phyloP scores from a whole-genome alignment of 768 basidiomycete genomes.

The Tylopilus sp. region DNA sequence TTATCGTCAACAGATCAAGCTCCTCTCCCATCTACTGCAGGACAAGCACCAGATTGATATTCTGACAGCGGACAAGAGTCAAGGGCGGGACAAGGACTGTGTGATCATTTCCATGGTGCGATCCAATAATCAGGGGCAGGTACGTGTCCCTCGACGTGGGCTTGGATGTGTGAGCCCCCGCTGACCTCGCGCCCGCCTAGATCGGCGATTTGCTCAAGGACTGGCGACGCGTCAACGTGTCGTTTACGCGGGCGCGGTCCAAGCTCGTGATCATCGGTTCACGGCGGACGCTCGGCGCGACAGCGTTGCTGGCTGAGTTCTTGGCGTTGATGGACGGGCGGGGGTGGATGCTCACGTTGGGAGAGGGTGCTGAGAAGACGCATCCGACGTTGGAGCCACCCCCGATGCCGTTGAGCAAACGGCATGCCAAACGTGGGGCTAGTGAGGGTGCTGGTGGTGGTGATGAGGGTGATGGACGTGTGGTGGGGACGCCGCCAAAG shows the following conservation, averaged over 20 bases:
- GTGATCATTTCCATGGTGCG: constrained; percentile 91
- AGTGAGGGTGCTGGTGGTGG: background rate
- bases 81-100: constrained; percentile 94
- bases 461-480: background rate
- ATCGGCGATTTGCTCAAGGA: constrained; percentile 92
- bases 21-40: constrained; percentile 64
- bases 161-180: no score
- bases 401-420: constrained; percentile 8
- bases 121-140: constrained; percentile 75
- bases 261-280: constrained; percentile 94
- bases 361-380: constrained; percentile 46
- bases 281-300: constrained; percentile 62
- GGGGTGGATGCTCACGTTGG: constrained; percentile 68
- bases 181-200: constrained; percentile 36
- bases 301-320: constrained; percentile 67
- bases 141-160: constrained; percentile 29
- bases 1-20: constrained; percentile 95
- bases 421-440: constrained; percentile 11
- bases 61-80: constrained; percentile 89
- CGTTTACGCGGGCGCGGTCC: constrained; percentile 87
- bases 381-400: constrained; percentile 39
- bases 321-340: constrained; percentile 69
- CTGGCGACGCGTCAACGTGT: constrained; percentile 95
- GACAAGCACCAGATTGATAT: constrained; percentile 66
- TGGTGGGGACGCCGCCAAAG: constrained; percentile 24